A percentile compares a stretch with the other conserved stretches of the same genome.
These are phyloP conservation scores for Acanthamoeba royreba DNA, from an alignment of 208 protist species.

Conservation along the genomic window DNA sequence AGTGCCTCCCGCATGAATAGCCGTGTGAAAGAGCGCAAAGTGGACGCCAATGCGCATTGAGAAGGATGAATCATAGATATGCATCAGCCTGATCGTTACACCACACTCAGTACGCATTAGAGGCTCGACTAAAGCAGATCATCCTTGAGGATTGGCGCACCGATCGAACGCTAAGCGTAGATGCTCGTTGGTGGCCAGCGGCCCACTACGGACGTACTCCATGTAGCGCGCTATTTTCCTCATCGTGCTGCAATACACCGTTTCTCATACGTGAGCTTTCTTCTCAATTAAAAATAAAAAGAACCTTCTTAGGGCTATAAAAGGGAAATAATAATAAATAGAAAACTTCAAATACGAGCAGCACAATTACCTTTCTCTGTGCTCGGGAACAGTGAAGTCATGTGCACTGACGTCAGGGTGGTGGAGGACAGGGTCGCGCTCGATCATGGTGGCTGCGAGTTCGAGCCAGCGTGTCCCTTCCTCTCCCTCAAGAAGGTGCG, in stretches of 20 bases:
- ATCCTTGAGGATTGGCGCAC: not conserved
- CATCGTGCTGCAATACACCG: conserved; percentile 29
- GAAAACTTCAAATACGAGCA: not conserved
- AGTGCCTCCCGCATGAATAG: not conserved
- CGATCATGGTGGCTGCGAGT: not conserved
- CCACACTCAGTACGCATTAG: no score
- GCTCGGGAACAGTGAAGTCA: conserved; percentile 21
- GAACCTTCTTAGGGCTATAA: not conserved
- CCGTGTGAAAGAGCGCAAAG: not conserved
- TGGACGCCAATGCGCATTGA: conserved; percentile 41
- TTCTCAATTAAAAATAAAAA: not conserved
- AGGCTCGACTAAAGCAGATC: no score
- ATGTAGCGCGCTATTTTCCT: not conserved
- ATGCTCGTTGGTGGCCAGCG: not conserved
- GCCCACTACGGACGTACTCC: not conserved
- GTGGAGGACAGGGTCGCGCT: not conserved
- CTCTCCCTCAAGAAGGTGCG: not conserved
- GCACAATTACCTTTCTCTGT: conserved; percentile 30
- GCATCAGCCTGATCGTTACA: not conserved
- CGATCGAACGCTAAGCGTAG: not conserved
- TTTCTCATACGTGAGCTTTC: no score
- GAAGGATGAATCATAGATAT: conserved; percentile 12
- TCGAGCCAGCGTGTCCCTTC: conserved; percentile 13
- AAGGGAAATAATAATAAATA: not conserved
- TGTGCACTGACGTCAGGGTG: not conserved